A percentile compares a stretch with the other conserved stretches of the same genome.
These are phyloP conservation scores for Dendrocalamus sinicus DNA, from an alignment of 176 grass and related monocot genomes.

Conservation along the genomic window DNA sequence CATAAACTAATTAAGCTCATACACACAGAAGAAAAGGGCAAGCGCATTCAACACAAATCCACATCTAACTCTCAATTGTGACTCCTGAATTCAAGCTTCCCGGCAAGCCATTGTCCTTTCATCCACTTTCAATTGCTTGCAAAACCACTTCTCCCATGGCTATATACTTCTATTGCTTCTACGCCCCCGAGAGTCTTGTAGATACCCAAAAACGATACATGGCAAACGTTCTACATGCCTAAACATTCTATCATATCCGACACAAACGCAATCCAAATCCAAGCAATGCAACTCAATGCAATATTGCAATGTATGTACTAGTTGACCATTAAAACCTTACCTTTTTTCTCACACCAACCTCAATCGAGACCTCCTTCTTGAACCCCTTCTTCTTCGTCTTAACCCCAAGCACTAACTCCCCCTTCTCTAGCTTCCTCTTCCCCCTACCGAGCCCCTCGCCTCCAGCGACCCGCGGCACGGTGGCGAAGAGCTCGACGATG, in stretches of 20 bases:
- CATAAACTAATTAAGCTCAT: neutral
- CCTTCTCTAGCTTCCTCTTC: slow-evolving; percentile 26
- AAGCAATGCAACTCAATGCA: neutral
- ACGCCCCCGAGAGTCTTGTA: neutral
- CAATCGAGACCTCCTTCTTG: slow-evolving; percentile 9
- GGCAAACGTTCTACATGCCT: neutral
- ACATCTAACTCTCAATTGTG: neutral
- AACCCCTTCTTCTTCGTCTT: slow-evolving; percentile 5
- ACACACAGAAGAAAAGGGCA: neutral
- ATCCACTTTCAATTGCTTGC: slow-evolving; percentile 5
- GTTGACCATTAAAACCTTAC: neutral
- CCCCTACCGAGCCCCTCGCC: neutral
- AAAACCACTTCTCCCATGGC: neutral
- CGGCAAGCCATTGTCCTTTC: neutral
- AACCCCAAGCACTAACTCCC: neutral
- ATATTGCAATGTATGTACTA: neutral
- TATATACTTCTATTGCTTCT: neutral
- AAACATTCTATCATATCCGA: neutral
- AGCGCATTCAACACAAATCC: slow-evolving; percentile 13
- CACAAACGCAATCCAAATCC: neutral
- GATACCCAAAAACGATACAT: neutral
- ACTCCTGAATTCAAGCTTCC: neutral
- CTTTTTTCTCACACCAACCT: neutral
- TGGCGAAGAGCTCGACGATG: slow-evolving; percentile 58
- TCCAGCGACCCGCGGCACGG: slow-evolving; percentile 47